phyloP scores from a whole-genome alignment of 345 rosid genomes.

The Citrus inodora region DNA sequence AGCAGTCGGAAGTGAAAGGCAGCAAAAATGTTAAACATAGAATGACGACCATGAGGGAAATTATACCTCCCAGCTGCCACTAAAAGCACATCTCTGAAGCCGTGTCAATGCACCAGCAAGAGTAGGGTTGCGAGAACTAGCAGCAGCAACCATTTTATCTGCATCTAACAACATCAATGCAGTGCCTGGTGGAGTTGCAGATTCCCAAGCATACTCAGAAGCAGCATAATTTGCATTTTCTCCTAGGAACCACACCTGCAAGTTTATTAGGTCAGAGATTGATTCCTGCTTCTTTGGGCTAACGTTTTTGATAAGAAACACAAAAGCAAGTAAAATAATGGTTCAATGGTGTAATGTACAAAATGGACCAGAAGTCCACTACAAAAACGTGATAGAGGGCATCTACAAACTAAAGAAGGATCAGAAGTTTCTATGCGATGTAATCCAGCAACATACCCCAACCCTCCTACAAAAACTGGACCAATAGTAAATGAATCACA shows the following conservation, averaged over 20 bases:
- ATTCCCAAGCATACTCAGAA: slow-evolving; percentile 99
- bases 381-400: not conserved
- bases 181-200: slow-evolving; percentile 99
- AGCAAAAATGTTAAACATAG: slow-evolving; percentile 2
- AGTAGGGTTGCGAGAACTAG: slow-evolving; percentile 98
- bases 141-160: slow-evolving; percentile 99
- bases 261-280: slow-evolving; percentile 14
- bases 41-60: slow-evolving; percentile 14
- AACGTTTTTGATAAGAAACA: not conserved
- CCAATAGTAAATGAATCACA: not conserved
- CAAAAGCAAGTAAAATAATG: not conserved
- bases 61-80: slow-evolving; percentile 99
- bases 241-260: slow-evolving; percentile 99
- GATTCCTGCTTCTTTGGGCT: not conserved
- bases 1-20: slow-evolving; percentile 2
- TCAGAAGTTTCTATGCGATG: not conserved
- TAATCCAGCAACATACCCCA: not conserved
- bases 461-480: not conserved
- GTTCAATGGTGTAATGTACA: not conserved
- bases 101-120: slow-evolving; percentile 97
- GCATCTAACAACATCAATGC: slow-evolving; percentile 99
- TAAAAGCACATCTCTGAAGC: slow-evolving; percentile 97
- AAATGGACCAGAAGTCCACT: not conserved
- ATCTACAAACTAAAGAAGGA: not conserved
- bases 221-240: slow-evolving; percentile 99